Conservation (phyloP, 2,329 filamentous ascomycete genomes). For the Beauveria australis region DNA sequence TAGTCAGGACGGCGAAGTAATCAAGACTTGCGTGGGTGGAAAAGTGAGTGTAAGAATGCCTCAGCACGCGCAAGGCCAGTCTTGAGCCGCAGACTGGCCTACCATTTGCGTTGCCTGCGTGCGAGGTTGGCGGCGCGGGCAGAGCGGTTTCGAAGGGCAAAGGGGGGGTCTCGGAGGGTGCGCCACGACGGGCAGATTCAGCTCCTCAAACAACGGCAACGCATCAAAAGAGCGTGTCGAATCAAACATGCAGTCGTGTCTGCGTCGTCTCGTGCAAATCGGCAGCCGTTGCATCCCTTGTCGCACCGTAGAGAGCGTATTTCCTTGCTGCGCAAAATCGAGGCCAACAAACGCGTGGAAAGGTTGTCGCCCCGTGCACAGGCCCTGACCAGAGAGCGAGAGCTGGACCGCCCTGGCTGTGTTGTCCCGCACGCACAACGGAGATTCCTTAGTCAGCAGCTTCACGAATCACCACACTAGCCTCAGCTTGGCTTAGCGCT, state of each 20-base stretch:
- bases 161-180: not conserved
- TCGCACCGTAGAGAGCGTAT: not conserved
- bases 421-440: not conserved
- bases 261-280: not conserved
- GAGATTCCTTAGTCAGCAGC: not conserved
- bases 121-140: not conserved
- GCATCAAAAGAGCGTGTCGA: not conserved
- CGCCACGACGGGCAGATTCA: constrained; percentile 1
- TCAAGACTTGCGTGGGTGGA: not conserved
- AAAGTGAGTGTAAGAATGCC: not conserved
- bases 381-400: not conserved
- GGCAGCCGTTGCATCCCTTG: not conserved
- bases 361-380: constrained; percentile 4
- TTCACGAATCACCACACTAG: not conserved
- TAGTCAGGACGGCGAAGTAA: too few species aligned
- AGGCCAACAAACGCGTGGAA: constrained; percentile 9
- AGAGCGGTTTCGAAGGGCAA: not conserved
- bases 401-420: too few species aligned
- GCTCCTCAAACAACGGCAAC: not conserved
- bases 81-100: not conserved
- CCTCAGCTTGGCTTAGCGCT: constrained; percentile 1
- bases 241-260: not conserved
- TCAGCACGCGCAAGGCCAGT: not conserved
- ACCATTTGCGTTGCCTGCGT: constrained; percentile 3
- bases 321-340: constrained; percentile 3